These are phyloP conservation scores for Fusarium brevicatenulatum DNA, from an alignment of 2,329 filamentous ascomycete genomes.

Conservation along the genomic window DNA sequence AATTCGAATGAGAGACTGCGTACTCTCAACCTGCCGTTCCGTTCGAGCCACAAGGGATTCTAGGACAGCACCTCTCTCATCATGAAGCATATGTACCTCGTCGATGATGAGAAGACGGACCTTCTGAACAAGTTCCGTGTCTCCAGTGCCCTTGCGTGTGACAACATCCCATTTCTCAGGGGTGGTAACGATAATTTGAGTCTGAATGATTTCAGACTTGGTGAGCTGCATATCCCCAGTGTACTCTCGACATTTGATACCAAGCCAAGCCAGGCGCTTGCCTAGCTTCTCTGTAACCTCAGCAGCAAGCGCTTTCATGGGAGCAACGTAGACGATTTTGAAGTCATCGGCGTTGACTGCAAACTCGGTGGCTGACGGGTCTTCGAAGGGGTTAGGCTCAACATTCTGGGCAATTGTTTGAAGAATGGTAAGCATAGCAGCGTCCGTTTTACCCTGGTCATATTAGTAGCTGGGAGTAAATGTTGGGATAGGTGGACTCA, in stretches of 20 bases:
- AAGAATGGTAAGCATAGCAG: slow-evolving; percentile 94
- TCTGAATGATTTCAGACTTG: slow-evolving; percentile 93
- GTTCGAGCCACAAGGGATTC: slow-evolving; percentile 96
- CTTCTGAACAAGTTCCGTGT: slow-evolving; percentile 97
- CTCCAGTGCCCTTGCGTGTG: slow-evolving; percentile 94
- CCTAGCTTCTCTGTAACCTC: slow-evolving; percentile 96
- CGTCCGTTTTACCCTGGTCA: slow-evolving; percentile 88
- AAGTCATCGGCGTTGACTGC: slow-evolving; percentile 86
- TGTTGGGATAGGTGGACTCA: slow-evolving; percentile 53
- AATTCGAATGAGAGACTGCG: slow-evolving; percentile 95
- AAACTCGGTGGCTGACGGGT: slow-evolving; percentile 79
- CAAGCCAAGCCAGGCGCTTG: slow-evolving; percentile 91
- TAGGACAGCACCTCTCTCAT: slow-evolving; percentile 94
- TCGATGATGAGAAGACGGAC: slow-evolving; percentile 96
- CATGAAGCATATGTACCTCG: slow-evolving; percentile 99
- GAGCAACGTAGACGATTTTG: slow-evolving; percentile 98
- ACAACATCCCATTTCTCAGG: slow-evolving; percentile 99
- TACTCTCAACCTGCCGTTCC: slow-evolving; percentile 96
- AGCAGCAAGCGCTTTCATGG: slow-evolving; percentile 97
- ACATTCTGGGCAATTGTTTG: slow-evolving; percentile 90
- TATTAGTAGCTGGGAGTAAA: slow-evolving; percentile 21
- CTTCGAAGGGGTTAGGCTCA: slow-evolving; percentile 80
- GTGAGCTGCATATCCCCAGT: slow-evolving; percentile 99
- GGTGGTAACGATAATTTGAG: slow-evolving; percentile 97
- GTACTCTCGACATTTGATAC: slow-evolving; percentile 89